Evolutionary conservation across 495 filamentous ascomycete genomes (phyloP).

Genomic region (Penicillium taxi): DNA sequence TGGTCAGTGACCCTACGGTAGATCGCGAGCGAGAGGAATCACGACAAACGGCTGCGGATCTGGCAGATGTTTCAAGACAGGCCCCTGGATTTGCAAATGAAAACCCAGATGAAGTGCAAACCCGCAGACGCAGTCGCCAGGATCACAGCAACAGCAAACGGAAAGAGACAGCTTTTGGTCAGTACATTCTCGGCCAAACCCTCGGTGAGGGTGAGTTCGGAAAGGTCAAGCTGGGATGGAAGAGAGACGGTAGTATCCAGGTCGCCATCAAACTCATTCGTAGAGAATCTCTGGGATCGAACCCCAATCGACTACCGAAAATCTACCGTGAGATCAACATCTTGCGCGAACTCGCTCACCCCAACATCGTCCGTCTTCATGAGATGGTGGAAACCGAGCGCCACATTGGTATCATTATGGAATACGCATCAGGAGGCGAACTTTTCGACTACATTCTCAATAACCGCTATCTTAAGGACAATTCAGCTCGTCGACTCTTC

Average conservation of each 20-base stretch:
- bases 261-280: slow-evolving; percentile 98
- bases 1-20: slow-evolving; percentile 70
- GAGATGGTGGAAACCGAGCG: slow-evolving; percentile 98
- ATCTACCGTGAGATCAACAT: slow-evolving; percentile 96
- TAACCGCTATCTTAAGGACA: slow-evolving; percentile 91
- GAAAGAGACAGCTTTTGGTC: slow-evolving; percentile 86
- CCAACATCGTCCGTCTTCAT: slow-evolving; percentile 93
- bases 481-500: slow-evolving; percentile 81
- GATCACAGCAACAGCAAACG: slow-evolving; percentile 54
- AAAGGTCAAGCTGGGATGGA: slow-evolving; percentile 99
- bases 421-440: slow-evolving; percentile 96
- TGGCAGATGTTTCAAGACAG: slow-evolving; percentile 31
- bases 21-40: slow-evolving; percentile 72
- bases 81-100: slow-evolving; percentile 34
- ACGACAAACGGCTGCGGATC: slow-evolving; percentile 56
- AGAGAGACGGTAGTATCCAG: slow-evolving; percentile 84
- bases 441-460: slow-evolving; percentile 98
- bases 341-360: slow-evolving; percentile 74
- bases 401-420: slow-evolving; percentile 95
- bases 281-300: slow-evolving; percentile 75
- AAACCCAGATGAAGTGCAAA: slow-evolving; percentile 53
- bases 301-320: slow-evolving; percentile 82
- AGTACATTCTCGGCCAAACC: slow-evolving; percentile 93
- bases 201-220: slow-evolving; percentile 98
- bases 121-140: slow-evolving; percentile 62